Base-by-base conservation (phyloP, 164 flowering plant genomes). In the Vitis cinerea region DNA sequence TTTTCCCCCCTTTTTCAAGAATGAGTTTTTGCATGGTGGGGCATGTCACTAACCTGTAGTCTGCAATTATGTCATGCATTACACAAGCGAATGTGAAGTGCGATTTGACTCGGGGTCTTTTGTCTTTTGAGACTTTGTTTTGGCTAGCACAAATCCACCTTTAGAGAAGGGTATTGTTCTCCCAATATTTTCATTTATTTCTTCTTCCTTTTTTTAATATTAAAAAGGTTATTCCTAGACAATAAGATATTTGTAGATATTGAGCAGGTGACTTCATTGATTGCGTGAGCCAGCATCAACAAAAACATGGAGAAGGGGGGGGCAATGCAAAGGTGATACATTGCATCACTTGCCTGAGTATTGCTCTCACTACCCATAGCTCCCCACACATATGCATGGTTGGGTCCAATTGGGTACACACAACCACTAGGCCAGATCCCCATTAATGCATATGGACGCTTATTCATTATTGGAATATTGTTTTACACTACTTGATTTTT, bases 231-330 rank as follows among this genome's bases (percentile, higher is more conserved):
- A 44, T 63, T 67, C 75, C 29, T 50, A 47, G 66, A 67, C 72
- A 65, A 50, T 50, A 79, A 71, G 70, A 73, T 76, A 16, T 13
- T 47, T 55, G n/a, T 64, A 31, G 65, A 61, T 64, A 66, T 66
- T 19, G 50, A 49, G 48, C 13, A 29, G 55, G 48, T 79, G 77
- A 76, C 79, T 71, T 17, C 73, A 77, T 59, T 60, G 60, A 70
- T 73, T 11, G 70, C 80, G 80, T 80, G 17, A 44, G 63, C 64
- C 64, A 74, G 60, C 78, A 76, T 61, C 72, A 37, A 37, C 44
- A 37, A 37, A 37, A 37, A 37, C 44, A 37, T 37, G 44, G 44
- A 3, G 44, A 37, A 37, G 44, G 44, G 44, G 7, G 44, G 44
- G 44, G 44, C 44, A 31, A 31, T 31, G 44, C 44, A 4, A 49